phyloP scores from a whole-genome alignment of 371 early-diverging fungal species.

The Lichtheimia ramosa region DNA sequence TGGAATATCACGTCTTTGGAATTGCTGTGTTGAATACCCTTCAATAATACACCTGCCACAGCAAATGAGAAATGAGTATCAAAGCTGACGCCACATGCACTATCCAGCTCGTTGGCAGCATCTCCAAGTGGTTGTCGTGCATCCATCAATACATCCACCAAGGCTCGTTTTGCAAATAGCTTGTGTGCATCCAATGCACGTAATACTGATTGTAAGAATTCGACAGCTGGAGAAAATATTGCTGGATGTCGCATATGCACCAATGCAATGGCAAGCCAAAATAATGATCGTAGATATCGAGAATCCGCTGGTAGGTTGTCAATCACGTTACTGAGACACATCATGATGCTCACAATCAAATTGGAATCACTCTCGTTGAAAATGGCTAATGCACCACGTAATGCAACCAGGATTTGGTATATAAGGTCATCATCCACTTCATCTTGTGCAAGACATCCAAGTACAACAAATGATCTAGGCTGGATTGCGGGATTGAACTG shows the following conservation, averaged over 20 bases:
- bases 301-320: constrained; percentile 77
- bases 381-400: constrained; percentile 80
- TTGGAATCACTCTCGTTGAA: constrained; percentile 80
- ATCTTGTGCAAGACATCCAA: constrained; percentile 87
- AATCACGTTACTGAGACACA: constrained; percentile 85
- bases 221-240: constrained; percentile 71
- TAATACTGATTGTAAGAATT: constrained; percentile 70
- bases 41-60: constrained; percentile 75
- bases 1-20: constrained; percentile 72
- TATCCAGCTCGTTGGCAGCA: constrained; percentile 69
- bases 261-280: constrained; percentile 88
- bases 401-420: constrained; percentile 85
- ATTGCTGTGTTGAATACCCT: constrained; percentile 77
- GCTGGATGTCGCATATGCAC: constrained; percentile 85
- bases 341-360: constrained; percentile 80
- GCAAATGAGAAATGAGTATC: constrained; percentile 86
- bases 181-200: constrained; percentile 72
- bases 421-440: constrained; percentile 87
- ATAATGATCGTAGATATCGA: constrained; percentile 75
- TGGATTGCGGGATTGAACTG: constrained; percentile 91
- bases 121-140: constrained; percentile 70
- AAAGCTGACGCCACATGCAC: constrained; percentile 76
- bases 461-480: constrained; percentile 90
- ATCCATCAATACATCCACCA: constrained; percentile 67
- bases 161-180: constrained; percentile 61